These are phyloP conservation scores for Neophaeococcomyces mojaviensis DNA, from an alignment of 2,329 filamentous ascomycete genomes.

Conservation along the genomic window DNA sequence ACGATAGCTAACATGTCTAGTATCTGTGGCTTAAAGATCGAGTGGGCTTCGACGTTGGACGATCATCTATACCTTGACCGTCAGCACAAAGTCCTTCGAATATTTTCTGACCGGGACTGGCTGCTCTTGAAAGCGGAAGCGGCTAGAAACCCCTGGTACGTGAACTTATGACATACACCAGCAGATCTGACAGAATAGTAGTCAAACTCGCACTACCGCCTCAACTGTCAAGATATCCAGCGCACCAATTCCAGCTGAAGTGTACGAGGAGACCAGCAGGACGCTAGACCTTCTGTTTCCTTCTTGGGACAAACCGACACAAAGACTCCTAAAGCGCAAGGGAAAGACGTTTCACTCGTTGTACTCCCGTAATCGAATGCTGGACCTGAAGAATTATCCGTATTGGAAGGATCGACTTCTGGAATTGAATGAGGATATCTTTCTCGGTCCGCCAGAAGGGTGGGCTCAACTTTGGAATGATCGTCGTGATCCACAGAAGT, in stretches of 20 bases:
- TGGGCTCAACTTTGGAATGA: slow-evolving; percentile 11
- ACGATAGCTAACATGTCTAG: slow-evolving; percentile 6
- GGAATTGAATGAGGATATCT: slow-evolving; percentile 11
- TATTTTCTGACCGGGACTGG: too few relatives aligned
- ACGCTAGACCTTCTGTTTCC: slow-evolving; percentile 7
- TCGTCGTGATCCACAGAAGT: slow-evolving; percentile 10
- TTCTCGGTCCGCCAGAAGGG: slow-evolving; percentile 8
- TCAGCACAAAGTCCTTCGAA: too few relatives aligned
- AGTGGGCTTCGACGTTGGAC: slow-evolving; percentile 1
- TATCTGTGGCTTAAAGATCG: slow-evolving; percentile 8
- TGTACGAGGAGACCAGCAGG: slow-evolving; percentile 1
- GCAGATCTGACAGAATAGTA: too few relatives aligned
- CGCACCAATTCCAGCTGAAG: neutral
- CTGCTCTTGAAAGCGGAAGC: too few relatives aligned
- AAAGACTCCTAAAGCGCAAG: slow-evolving; percentile 2
- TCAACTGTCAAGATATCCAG: too few relatives aligned
- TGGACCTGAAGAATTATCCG: slow-evolving; percentile 4
- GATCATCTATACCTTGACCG: too few relatives aligned
- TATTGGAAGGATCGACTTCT: slow-evolving; percentile 10
- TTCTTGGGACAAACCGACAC: slow-evolving; percentile 8
- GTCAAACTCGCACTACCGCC: too few relatives aligned
- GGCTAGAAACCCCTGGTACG: too few relatives aligned
- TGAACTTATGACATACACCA: too few relatives aligned
- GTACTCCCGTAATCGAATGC: neutral
- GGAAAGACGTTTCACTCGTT: too few relatives aligned